Percentiles rank a stretch among this genome's conserved stretches.
phyloP scores from a whole-genome alignment of 2,329 filamentous ascomycete genomes.

The Dothideomycetes sp. region DNA sequence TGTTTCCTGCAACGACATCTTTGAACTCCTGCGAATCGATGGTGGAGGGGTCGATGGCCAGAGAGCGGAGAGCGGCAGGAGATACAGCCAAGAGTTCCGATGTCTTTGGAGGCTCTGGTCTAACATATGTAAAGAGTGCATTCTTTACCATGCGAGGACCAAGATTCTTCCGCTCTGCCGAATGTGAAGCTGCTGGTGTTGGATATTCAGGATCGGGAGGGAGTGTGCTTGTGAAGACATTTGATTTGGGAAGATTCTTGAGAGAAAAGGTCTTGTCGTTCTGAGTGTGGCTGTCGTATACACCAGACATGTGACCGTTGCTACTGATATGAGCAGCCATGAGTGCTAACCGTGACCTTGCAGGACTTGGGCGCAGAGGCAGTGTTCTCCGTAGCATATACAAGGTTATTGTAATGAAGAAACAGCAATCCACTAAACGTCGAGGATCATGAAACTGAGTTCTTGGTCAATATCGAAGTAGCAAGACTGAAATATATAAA shows the following conservation, averaged over 20 bases:
- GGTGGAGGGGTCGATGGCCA: constrained; percentile 63
- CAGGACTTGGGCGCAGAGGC: constrained; percentile 5
- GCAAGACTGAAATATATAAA: too few species aligned
- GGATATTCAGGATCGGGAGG: constrained; percentile 69
- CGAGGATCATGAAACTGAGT: too few species aligned
- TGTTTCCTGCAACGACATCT: constrained; percentile 70
- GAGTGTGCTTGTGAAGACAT: constrained; percentile 53
- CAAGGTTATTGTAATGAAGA: too few species aligned
- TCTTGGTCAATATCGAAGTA: too few species aligned
- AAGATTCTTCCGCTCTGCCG: constrained; percentile 65
- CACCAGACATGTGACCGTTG: constrained; percentile 7
- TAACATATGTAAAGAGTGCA: constrained; percentile 83
- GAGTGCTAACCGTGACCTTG: constrained; percentile 25
- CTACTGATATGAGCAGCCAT: constrained; percentile 32
- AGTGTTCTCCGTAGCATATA: constrained; percentile 7
- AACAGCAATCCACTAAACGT: too few species aligned
- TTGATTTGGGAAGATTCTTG: constrained; percentile 50
- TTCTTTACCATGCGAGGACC: constrained; percentile 72
- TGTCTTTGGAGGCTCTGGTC: constrained; percentile 60
- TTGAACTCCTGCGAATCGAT: constrained; percentile 63
- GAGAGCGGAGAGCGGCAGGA: constrained; percentile 62
- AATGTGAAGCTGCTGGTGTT: constrained; percentile 71
- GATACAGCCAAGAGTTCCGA: constrained; percentile 77
- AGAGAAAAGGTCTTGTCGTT: constrained; percentile 25
- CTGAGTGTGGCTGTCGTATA: constrained; percentile 13